phyloP scores from a whole-genome alignment of 106 monocot species.

The Posidonia australis region DNA sequence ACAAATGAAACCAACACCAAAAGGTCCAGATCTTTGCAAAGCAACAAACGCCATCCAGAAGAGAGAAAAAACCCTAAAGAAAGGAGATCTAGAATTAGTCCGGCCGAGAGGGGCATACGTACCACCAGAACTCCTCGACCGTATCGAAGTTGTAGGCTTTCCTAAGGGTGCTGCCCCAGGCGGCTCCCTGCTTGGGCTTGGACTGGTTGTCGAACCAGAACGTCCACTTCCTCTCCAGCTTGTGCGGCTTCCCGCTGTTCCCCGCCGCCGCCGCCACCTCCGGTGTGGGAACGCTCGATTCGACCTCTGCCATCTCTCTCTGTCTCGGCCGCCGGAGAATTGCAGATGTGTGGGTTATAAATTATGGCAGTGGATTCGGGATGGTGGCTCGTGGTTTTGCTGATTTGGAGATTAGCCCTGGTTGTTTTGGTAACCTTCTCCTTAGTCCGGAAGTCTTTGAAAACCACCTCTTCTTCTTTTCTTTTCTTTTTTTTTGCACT shows the following conservation, averaged over 20 bases:
- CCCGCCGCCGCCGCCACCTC: background rate
- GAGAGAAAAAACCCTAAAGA: background rate
- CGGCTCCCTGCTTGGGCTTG: conserved; percentile 83
- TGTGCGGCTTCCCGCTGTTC: conserved; percentile 12
- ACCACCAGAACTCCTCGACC: conserved; percentile 98
- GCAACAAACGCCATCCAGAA: background rate
- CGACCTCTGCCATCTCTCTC: conserved; percentile 1
- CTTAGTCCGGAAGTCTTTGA: too few species aligned
- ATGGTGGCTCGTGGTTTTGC: too few species aligned
- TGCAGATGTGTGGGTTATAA: background rate
- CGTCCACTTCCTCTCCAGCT: conserved; percentile 87
- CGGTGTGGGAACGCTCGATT: background rate
- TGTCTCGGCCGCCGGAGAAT: background rate
- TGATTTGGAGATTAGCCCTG: too few species aligned
- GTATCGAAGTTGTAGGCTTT: conserved; percentile 89
- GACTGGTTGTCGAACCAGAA: conserved; percentile 98
- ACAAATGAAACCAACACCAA: background rate
- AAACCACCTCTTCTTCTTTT: too few species aligned
- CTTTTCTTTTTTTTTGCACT: too few species aligned
- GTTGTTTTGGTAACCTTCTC: too few species aligned
- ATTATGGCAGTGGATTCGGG: too few species aligned
- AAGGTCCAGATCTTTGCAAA: background rate
- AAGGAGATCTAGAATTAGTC: background rate
- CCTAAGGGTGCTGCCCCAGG: conserved; percentile 70
- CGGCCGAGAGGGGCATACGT: background rate